Evolutionary conservation across 2,329 filamentous ascomycete genomes (phyloP).

Genomic region (Hymenoscyphus linearis): DNA sequence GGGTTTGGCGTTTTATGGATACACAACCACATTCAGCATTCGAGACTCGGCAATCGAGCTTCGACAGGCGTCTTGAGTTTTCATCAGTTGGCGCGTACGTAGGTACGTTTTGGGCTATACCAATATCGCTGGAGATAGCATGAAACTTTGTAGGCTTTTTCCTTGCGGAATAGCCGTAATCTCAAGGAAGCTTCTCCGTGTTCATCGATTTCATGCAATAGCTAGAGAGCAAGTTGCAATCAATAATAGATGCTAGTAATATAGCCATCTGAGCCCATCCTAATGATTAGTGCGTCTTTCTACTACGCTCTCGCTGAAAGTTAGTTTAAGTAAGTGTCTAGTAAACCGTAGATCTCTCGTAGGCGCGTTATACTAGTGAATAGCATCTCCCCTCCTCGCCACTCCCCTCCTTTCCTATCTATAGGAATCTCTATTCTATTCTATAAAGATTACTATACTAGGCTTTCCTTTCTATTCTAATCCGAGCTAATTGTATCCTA

Average conservation of each 20-base stretch:
- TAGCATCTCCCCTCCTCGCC: too few relatives aligned
- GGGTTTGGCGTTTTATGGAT: slow-evolving; percentile 8
- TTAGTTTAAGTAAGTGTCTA: too few relatives aligned
- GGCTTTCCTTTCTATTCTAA: too few relatives aligned
- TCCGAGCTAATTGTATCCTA: too few relatives aligned
- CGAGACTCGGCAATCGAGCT: not conserved
- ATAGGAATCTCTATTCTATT: too few relatives aligned
- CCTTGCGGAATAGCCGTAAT: not conserved
- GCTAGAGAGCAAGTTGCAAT: not conserved
- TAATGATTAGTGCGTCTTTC: too few relatives aligned
- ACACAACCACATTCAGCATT: not conserved
- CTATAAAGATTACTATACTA: too few relatives aligned
- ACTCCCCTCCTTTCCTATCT: too few relatives aligned
- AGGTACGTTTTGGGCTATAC: not conserved
- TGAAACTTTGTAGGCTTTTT: not conserved
- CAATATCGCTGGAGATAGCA: not conserved
- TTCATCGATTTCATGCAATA: not conserved
- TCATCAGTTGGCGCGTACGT: not conserved
- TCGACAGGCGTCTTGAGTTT: not conserved
- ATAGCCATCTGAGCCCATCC: not conserved
- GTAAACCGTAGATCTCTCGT: too few relatives aligned
- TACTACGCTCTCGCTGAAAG: too few relatives aligned
- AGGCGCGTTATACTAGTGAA: too few relatives aligned
- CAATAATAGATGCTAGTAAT: not conserved
- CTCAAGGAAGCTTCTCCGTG: not conserved